Base-by-base conservation (phyloP, 2,329 filamentous ascomycete species). In the Sphaceloma murrayae region DNA sequence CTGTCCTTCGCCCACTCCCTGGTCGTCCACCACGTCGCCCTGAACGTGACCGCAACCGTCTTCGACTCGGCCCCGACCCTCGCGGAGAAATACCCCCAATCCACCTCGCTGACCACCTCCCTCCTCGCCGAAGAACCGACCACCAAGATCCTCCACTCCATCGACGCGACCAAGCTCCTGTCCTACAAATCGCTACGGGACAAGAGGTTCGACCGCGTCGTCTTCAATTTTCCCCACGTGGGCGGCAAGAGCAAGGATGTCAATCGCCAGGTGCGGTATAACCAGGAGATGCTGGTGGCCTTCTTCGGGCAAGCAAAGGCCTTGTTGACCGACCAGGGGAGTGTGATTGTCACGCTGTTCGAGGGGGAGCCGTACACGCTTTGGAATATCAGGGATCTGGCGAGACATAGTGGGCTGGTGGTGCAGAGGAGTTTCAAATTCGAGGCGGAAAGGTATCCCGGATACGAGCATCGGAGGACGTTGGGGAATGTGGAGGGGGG, bases 191-290 rank as follows among this genome's bases (percentile, higher is more conserved):
- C 72, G 30, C 67, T 64, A 34, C 65, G 62, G 17, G 62, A 61
- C 5, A 56, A 53, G 46, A 62, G 68, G 3, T 88, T 82, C 71
- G 80, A 94, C 61, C 74, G 78, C 46, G 80, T 96, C 50, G 72
- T 89, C 52, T 98, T 96, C 76, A 94, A 95, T 70, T 98, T 98
- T 63, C 91, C 91, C 26, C 91, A 98, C 67, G 83, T 93, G 3
- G 91, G 91, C 51, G 91, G 91, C 34, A 80, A 93, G 56, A 83
- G 78, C 52, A 96, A 82, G 54, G 88, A 96, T 66, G 82, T 95
- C 46, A 95, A 95, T 67, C 74, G 91, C 26, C 91, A 98, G 65
- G 87, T 95, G 10, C 79, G 91, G 46, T 78, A 85, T 61, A 96
- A 98, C 66, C 88, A 94, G 64, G 78, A 82, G 56, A 69, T 86